Evolutionary conservation across 179 eudicot species (phyloP).

Genomic region (Gypsophila paniculata): DNA sequence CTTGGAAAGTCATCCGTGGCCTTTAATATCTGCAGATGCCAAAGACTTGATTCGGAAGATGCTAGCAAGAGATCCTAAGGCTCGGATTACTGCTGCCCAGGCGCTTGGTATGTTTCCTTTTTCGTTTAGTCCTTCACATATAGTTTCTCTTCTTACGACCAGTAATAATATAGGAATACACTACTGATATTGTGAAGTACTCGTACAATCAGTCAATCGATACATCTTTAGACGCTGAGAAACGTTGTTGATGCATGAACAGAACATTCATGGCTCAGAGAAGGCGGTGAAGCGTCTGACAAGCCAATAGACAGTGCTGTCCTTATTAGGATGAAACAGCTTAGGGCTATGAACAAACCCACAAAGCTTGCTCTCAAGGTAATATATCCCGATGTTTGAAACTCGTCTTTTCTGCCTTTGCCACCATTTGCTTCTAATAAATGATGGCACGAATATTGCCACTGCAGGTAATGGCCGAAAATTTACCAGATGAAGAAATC

Average conservation of each 20-base stretch:
- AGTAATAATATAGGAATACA: not conserved
- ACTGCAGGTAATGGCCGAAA: constrained; percentile 73
- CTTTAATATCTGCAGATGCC: constrained; percentile 55
- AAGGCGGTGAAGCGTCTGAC: constrained; percentile 73
- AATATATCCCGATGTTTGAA: not conserved
- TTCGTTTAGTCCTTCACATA: not conserved
- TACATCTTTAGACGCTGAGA: constrained; percentile 1
- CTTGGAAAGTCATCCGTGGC: constrained; percentile 58
- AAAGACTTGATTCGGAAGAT: constrained; percentile 63
- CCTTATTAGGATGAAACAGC: constrained; percentile 74
- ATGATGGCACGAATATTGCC: not conserved
- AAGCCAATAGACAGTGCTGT: constrained; percentile 80
- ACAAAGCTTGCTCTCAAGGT: constrained; percentile 89
- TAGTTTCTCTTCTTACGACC: not conserved
- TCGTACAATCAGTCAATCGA: not conserved
- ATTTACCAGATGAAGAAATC: constrained; percentile 68
- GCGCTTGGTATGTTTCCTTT: constrained; percentile 50
- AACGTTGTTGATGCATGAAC: constrained; percentile 23
- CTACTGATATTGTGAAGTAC: not conserved
- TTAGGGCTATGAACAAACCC: constrained; percentile 90
- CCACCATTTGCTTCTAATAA: not conserved
- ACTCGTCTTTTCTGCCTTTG: not conserved
- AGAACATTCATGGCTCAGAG: constrained; percentile 90
- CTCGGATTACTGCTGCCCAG: constrained; percentile 55
- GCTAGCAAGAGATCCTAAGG: constrained; percentile 51